Base-by-base conservation (phyloP, 148 eudicot species). In the Amaranthus cruentus region DNA sequence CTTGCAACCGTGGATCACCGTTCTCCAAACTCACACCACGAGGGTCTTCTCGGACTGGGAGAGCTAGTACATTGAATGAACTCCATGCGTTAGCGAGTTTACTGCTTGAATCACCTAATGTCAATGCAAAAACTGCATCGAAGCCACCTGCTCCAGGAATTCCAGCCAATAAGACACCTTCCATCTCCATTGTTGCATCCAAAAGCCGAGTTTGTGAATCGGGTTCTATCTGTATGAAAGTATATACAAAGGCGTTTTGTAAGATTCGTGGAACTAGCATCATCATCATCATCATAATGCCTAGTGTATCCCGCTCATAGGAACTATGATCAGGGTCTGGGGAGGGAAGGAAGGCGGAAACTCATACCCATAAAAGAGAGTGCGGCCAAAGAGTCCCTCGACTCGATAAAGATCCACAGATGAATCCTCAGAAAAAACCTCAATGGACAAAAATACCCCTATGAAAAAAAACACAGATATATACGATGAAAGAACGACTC, bases 71-170 rank as follows among this genome's bases (percentile, higher is more conserved):
- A 53, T 95, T 90, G 47, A 66, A 75, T 47, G 89, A 92, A 76
- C 96, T 88, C 92, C 92, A 95, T 66, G 81, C 79, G 71, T 83
- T 73, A 50, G 81, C 75, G 11, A 95, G 80, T 70, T 85, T 84
- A 76, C 79, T 82, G 76, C 89, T 84, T n/a, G 92, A 78, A 73
- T 79, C 81, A 44, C 91, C 94, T 68, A 94, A 80, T 46, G 89
- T 88, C 62, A 92, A 81, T 28, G 97, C 94, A 81, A 94, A 92
- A 42, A 95, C 80, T 11, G 97, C 99, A 79, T 95, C 99, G 71
- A 86, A 95, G 13, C 99, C 99, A 15, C 99, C 97, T 68, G 99
- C 99, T 74, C 97, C 99, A 12, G 99, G 99, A 80, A 92, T 94
- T 75, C 99, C 97, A 50, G 99, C 96, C 82, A 95, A 80, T 15